A percentile compares a stretch with the other conserved stretches of the same genome.
These are phyloP conservation scores for Metarhizium brunneum DNA, from an alignment of 2,329 filamentous ascomycete species.

Conservation along the genomic window DNA sequence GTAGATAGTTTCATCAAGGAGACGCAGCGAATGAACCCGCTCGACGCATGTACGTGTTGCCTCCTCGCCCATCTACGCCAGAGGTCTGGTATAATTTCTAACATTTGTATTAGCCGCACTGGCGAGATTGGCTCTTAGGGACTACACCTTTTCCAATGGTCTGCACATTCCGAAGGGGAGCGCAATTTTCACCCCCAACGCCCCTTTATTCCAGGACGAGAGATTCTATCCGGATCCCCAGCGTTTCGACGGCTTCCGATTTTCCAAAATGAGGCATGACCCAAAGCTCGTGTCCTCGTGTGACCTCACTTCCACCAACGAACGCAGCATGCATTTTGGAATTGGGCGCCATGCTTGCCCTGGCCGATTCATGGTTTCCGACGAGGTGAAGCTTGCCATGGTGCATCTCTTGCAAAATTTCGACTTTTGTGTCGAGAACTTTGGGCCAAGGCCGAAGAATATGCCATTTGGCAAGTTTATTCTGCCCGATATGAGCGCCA, in stretches of 20 bases:
- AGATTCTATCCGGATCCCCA: conserved; percentile 5
- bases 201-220: conserved; percentile 8
- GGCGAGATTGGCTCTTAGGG: conserved; percentile 7
- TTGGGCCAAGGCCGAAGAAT: conserved; percentile 7
- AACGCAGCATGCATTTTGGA: conserved; percentile 11
- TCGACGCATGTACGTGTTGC: conserved; percentile 7
- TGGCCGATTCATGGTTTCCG: conserved; percentile 9
- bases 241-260: conserved; percentile 8
- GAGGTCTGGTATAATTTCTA: neutral
- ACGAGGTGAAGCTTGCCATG: conserved; percentile 9
- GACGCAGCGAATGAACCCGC: conserved; percentile 9
- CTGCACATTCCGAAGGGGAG: conserved; percentile 7
- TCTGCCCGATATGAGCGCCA: neutral
- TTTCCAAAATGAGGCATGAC: conserved; percentile 7
- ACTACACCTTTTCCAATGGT: conserved; percentile 10
- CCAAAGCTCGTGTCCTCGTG: conserved; percentile 1
- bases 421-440: conserved; percentile 7
- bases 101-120: conserved; percentile 3
- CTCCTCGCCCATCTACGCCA: neutral
- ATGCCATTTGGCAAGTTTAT: conserved; percentile 4
- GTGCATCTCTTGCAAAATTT: conserved; percentile 7
- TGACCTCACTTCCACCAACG: conserved; percentile 6
- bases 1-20: conserved; percentile 13
- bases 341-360: conserved; percentile 9
- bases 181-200: conserved; percentile 9